A percentile compares a stretch with the other conserved stretches of the same genome.
These are phyloP conservation scores for Plasmodium ovale DNA, from an alignment of 169 alveolate genomes.

Conservation along the genomic window DNA sequence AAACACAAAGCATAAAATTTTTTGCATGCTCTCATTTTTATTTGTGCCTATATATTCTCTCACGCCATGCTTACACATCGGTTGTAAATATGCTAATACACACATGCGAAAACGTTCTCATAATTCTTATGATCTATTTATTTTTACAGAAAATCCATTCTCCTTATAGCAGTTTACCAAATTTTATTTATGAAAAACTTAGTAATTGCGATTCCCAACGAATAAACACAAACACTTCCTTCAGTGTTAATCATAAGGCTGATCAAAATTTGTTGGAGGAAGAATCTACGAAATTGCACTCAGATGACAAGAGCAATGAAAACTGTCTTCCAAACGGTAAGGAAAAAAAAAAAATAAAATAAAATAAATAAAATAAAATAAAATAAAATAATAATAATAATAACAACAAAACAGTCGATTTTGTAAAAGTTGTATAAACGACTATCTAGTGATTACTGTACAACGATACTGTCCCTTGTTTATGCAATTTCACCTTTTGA, in stretches of 20 bases:
- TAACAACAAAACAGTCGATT: not conserved
- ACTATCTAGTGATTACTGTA: too few species aligned
- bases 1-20: not conserved
- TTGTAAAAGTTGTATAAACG: not conserved
- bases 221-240: not conserved
- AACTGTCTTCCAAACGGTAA: conserved; percentile 15
- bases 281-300: not conserved
- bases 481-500: conserved; percentile 8
- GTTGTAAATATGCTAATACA: not conserved
- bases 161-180: conserved; percentile 62
- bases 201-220: conserved; percentile 26
- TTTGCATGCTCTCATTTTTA: too few species aligned
- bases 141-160: conserved; percentile 45
- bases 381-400: not conserved
- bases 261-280: conserved; percentile 1
- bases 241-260: not conserved
- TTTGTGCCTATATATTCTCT: too few species aligned
- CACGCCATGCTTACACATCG: too few species aligned
- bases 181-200: conserved; percentile 27
- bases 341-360: conserved; percentile 8
- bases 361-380: conserved; percentile 1
- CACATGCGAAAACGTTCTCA: not conserved
- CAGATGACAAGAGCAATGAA: not conserved
- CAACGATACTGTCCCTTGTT: too few species aligned
- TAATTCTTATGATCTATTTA: not conserved